These are phyloP conservation scores for Phaeosphaeriaceae sp. DNA, from an alignment of 2,329 filamentous ascomycete genomes.

Conservation along the genomic window DNA sequence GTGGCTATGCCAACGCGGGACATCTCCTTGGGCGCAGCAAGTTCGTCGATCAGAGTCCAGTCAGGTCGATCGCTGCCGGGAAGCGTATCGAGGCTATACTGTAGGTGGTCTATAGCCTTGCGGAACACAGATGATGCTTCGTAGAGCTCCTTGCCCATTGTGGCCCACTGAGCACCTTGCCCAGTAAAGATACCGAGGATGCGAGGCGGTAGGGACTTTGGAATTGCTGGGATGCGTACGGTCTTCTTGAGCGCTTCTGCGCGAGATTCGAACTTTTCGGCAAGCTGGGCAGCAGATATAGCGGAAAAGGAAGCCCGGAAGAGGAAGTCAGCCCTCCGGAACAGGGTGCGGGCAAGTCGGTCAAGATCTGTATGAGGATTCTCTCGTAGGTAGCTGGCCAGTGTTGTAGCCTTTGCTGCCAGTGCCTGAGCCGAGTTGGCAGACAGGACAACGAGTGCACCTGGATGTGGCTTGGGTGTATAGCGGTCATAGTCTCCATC, in stretches of 20 bases:
- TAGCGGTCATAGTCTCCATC: background rate
- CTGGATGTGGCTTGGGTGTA: background rate
- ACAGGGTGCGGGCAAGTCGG: constrained; percentile 1
- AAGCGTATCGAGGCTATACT: too few species aligned
- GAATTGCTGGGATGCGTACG: too few species aligned
- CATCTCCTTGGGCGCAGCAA: too few species aligned
- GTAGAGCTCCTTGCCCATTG: too few species aligned
- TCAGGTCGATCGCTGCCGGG: too few species aligned
- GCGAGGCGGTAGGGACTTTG: background rate
- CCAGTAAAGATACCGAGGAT: background rate
- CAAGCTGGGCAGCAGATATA: background rate
- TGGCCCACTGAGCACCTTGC: too few species aligned
- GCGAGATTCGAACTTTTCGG: background rate
- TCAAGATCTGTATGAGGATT: background rate
- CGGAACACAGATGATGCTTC: too few species aligned
- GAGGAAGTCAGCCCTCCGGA: background rate
- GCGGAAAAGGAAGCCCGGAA: constrained; percentile 2
- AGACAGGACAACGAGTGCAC: constrained; percentile 8
- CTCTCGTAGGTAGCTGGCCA: constrained; percentile 1
- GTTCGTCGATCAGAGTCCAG: too few species aligned
- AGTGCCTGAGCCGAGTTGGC: constrained; percentile 1
- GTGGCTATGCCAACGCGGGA: too few species aligned
- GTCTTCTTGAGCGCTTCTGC: too few species aligned
- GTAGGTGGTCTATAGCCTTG: too few species aligned
- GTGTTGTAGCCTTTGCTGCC: constrained; percentile 1